phyloP scores from a whole-genome alignment of 2,329 filamentous ascomycete species.

The Trichophyton simii region DNA sequence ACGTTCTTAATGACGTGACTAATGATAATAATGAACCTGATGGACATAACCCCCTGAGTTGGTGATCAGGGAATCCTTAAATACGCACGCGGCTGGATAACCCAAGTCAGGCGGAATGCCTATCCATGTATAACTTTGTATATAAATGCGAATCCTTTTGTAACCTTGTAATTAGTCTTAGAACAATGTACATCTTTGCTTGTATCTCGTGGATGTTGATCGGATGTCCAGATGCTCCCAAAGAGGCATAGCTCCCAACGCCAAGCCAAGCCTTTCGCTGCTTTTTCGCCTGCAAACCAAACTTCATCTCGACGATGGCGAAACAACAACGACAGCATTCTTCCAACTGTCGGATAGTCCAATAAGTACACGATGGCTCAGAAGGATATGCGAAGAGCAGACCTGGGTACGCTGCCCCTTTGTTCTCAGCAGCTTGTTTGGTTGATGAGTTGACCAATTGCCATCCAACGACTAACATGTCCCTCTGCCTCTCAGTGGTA shows the following conservation, averaged over 20 bases:
- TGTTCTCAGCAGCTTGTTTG: not conserved
- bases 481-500: conserved; percentile 50
- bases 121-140: no score
- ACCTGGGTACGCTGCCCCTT: conserved; percentile 49
- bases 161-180: not conserved
- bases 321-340: not conserved
- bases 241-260: not conserved
- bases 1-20: conserved; percentile 21
- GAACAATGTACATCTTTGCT: not conserved
- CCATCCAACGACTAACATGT: not conserved
- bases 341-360: not conserved
- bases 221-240: not conserved
- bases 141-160: no score
- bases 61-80: not conserved
- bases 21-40: not conserved
- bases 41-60: not conserved
- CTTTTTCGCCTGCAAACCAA: not conserved
- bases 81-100: no score
- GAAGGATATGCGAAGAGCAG: conserved; percentile 63
- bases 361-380: conserved; percentile 41
- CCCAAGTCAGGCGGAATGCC: no score
- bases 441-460: no score
- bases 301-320: no score
- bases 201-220: not conserved
- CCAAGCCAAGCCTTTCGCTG: not conserved